Evolutionary conservation across 805 yeast genomes (phyloP).

Genomic region (Starmerella gropengiesseri): DNA sequence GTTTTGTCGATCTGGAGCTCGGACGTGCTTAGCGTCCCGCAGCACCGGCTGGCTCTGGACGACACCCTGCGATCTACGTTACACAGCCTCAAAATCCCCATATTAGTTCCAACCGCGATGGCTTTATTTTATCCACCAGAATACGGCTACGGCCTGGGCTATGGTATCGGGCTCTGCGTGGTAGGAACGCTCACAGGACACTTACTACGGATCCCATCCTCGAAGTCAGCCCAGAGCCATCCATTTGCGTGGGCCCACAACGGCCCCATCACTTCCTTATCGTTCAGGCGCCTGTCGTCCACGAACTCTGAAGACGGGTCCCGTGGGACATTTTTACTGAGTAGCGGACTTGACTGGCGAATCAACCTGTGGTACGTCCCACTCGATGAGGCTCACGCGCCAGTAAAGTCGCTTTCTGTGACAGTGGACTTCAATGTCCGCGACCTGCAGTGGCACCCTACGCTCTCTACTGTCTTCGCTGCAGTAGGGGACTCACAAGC

Average conservation of each 20-base stretch:
- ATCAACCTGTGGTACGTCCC: constrained; percentile 17
- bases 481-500: constrained; percentile 12
- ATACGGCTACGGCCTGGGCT: constrained; percentile 13
- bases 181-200: constrained; percentile 17
- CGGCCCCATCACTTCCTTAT: constrained; percentile 12
- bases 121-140: constrained; percentile 7
- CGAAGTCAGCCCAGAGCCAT: not conserved
- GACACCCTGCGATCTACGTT: constrained; percentile 7
- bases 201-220: constrained; percentile 15
- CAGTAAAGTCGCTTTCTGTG: not conserved
- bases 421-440: constrained; percentile 10
- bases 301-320: not conserved
- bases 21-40: constrained; percentile 32
- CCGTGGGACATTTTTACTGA: constrained; percentile 7
- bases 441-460: constrained; percentile 15
- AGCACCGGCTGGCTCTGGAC: constrained; percentile 26
- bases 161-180: constrained; percentile 14
- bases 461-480: constrained; percentile 11
- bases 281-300: constrained; percentile 5
- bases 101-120: constrained; percentile 15
- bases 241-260: constrained; percentile 11
- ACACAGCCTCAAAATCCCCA: constrained; percentile 6
- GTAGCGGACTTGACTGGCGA: constrained; percentile 20
- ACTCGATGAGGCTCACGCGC: constrained; percentile 6
- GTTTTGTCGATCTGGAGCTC: constrained; percentile 32